Conservation (phyloP, 1,284 basidiomycete genomes). For the Boletus smithii region DNA sequence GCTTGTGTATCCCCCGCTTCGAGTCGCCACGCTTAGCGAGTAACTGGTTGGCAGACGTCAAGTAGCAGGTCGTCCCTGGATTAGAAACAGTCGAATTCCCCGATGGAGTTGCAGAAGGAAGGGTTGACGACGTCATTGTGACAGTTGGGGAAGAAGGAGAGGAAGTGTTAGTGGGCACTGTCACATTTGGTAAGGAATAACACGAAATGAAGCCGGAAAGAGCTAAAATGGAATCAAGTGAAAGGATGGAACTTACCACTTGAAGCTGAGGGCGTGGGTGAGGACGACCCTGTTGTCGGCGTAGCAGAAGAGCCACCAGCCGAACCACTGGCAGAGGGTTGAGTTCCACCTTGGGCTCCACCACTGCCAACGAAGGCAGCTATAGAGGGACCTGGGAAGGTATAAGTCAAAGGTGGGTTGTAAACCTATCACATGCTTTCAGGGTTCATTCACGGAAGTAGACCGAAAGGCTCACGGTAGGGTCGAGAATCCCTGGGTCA, state of each 20-base stretch:
- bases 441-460: background rate
- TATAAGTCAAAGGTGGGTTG: slow-evolving; percentile 33
- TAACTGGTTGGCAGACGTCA: slow-evolving; percentile 9
- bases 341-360: slow-evolving; percentile 15
- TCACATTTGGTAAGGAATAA: slow-evolving; percentile 21
- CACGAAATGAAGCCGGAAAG: background rate
- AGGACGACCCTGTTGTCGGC: slow-evolving; percentile 11
- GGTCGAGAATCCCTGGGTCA: slow-evolving; percentile 58
- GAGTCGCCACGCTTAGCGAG: slow-evolving; percentile 20
- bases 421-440: slow-evolving; percentile 33
- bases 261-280: slow-evolving; percentile 16
- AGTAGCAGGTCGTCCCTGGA: slow-evolving; percentile 18
- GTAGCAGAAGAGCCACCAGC: slow-evolving; percentile 19
- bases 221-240: background rate
- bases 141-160: slow-evolving; percentile 11
- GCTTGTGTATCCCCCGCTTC: slow-evolving; percentile 23
- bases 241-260: slow-evolving; percentile 16
- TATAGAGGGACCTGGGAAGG: slow-evolving; percentile 41
- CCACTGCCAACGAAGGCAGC: slow-evolving; percentile 26
- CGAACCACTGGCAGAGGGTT: slow-evolving; percentile 23
- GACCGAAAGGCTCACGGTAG: slow-evolving; percentile 35
- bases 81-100: slow-evolving; percentile 4
- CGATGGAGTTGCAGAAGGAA: slow-evolving; percentile 8
- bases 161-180: slow-evolving; percentile 24
- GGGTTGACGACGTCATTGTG: background rate